phyloP scores from a whole-genome alignment of 2,329 filamentous ascomycete genomes.

The Allantophomopsis cytisporea region DNA sequence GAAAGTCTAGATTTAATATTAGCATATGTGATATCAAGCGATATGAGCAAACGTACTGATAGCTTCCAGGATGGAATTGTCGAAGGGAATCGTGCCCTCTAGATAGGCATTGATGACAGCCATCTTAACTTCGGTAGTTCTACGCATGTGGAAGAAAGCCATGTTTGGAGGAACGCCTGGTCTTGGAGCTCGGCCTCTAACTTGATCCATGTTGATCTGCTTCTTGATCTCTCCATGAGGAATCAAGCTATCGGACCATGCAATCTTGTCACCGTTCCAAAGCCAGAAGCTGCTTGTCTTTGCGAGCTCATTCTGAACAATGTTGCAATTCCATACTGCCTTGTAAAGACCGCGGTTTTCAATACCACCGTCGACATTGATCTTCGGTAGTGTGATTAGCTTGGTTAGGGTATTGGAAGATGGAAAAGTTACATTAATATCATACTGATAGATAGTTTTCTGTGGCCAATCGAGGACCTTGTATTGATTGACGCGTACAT shows the following conservation, averaged over 20 bases:
- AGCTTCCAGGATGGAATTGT: constrained; percentile 58
- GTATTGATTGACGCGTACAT: constrained; percentile 60
- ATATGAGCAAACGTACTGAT: constrained; percentile 41
- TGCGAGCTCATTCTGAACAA: constrained; percentile 40
- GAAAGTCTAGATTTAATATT: constrained; percentile 39
- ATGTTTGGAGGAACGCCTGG: constrained; percentile 20
- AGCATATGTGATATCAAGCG: constrained; percentile 2
- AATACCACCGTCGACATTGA: constrained; percentile 47
- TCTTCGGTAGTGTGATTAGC: constrained; percentile 25
- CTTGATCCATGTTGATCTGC: constrained; percentile 58
- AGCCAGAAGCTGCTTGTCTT: constrained; percentile 42
- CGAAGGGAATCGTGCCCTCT: constrained; percentile 40
- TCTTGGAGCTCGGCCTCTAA: constrained; percentile 24
- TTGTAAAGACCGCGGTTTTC: constrained; percentile 53
- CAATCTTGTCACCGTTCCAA: constrained; percentile 73
- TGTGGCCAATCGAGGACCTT: constrained; percentile 46
- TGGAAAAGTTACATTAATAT: constrained; percentile 41
- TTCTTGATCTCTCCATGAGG: neutral
- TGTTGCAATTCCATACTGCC: constrained; percentile 61
- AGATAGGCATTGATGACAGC: constrained; percentile 54
- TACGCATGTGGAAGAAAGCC: constrained; percentile 47
- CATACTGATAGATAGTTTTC: constrained; percentile 66
- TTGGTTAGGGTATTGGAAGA: constrained; percentile 3
- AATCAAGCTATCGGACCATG: constrained; percentile 46
- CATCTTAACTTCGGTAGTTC: constrained; percentile 57